Evolutionary conservation across 2,329 filamentous ascomycete species (phyloP).

Genomic region (Clonostachys chloroleuca): DNA sequence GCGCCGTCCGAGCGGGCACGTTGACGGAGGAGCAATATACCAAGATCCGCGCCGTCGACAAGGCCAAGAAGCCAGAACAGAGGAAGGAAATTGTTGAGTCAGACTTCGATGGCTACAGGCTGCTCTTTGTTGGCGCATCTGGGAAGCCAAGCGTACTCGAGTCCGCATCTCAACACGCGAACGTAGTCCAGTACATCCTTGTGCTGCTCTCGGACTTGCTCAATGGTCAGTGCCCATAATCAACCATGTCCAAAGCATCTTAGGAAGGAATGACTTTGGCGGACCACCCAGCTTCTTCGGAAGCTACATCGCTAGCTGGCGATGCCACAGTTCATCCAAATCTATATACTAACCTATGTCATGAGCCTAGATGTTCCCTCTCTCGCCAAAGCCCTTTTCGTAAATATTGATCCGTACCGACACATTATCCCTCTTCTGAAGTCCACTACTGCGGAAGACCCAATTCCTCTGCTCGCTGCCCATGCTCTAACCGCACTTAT

Average conservation of each 20-base stretch:
- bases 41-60: slow-evolving; percentile 95
- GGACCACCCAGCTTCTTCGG: background rate
- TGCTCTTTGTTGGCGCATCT: slow-evolving; percentile 72
- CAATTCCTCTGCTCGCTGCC: slow-evolving; percentile 84
- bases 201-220: slow-evolving; percentile 86
- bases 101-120: slow-evolving; percentile 75
- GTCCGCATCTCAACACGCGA: slow-evolving; percentile 76
- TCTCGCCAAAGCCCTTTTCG: slow-evolving; percentile 71
- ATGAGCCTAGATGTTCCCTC: slow-evolving; percentile 64
- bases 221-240: slow-evolving; percentile 55
- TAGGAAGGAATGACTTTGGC: background rate
- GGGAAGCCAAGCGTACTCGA: slow-evolving; percentile 73
- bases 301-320: no score
- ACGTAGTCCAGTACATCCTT: slow-evolving; percentile 93
- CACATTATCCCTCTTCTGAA: slow-evolving; percentile 84
- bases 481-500: slow-evolving; percentile 81
- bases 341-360: no score
- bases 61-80: slow-evolving; percentile 82
- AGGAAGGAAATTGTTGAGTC: slow-evolving; percentile 76
- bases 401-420: slow-evolving; percentile 73
- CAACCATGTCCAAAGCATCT: background rate
- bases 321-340: no score
- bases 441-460: slow-evolving; percentile 69
- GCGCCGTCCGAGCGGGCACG: slow-evolving; percentile 86
- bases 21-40: slow-evolving; percentile 91